Evolutionary conservation across 768 basidiomycete species (phyloP).

Genomic region (Neoboletus subvelutipes): DNA sequence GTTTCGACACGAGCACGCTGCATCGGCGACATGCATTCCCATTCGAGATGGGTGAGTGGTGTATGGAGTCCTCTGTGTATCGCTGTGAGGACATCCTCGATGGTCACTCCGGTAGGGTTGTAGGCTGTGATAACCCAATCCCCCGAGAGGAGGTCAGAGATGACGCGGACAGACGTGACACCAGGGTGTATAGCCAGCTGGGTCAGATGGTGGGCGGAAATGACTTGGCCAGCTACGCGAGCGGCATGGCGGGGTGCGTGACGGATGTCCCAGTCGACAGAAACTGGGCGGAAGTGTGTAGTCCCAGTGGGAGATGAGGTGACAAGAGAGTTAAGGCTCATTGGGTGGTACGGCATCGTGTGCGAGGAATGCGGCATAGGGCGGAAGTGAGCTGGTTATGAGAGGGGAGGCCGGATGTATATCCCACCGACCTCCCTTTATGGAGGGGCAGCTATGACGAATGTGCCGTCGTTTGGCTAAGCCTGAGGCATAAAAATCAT

Average conservation of each 20-base stretch:
- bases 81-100: constrained; percentile 50
- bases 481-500: background rate
- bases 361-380: constrained; percentile 3
- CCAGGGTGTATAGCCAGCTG: constrained; percentile 46
- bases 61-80: constrained; percentile 40
- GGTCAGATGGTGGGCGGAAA: constrained; percentile 30
- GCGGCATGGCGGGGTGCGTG: constrained; percentile 35
- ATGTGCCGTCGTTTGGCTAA: background rate
- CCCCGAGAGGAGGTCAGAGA: constrained; percentile 47
- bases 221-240: constrained; percentile 7
- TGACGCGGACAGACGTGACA: constrained; percentile 37
- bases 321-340: constrained; percentile 21
- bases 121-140: constrained; percentile 42
- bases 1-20: constrained; percentile 43
- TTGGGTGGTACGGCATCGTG: constrained; percentile 17
- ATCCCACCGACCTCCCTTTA: constrained; percentile 16
- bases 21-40: constrained; percentile 40
- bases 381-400: background rate
- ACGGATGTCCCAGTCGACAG: constrained; percentile 52
- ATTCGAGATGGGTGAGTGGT: constrained; percentile 43
- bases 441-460: constrained; percentile 2
- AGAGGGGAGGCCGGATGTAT: background rate
- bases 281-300: constrained; percentile 10
- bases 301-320: constrained; percentile 11
- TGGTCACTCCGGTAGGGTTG: constrained; percentile 48